These are phyloP conservation scores for Suillus americanus DNA, from an alignment of 768 basidiomycete species.

Conservation along the genomic window DNA sequence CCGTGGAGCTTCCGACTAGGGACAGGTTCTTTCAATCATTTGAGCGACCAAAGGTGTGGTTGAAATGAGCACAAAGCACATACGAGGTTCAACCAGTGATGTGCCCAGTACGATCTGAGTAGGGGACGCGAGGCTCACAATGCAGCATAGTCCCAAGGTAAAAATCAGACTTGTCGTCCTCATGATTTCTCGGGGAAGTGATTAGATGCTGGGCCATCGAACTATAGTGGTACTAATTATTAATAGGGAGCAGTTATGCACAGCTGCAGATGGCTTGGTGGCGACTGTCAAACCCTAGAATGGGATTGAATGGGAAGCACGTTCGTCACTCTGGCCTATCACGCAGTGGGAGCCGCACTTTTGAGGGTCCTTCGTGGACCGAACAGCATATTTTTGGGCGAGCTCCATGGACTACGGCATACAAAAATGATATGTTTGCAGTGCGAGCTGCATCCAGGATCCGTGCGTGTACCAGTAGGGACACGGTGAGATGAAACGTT, in stretches of 20 bases:
- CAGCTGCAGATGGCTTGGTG: not conserved
- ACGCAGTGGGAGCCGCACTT: not conserved
- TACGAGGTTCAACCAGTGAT: not conserved
- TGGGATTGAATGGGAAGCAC: not conserved
- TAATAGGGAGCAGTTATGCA: slow-evolving; percentile 6
- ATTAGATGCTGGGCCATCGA: not conserved
- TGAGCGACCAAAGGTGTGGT: not conserved
- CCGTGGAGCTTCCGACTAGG: slow-evolving; percentile 50
- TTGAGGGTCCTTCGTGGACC: not conserved
- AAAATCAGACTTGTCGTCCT: not conserved
- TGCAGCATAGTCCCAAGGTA: slow-evolving; percentile 4
- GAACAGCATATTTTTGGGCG: not conserved
- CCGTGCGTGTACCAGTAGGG: not conserved
- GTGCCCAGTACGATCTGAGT: slow-evolving; percentile 41
- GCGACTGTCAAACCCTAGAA: not conserved
- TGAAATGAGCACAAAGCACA: not conserved
- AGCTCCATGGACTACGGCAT: not conserved
- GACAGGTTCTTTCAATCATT: slow-evolving; percentile 30
- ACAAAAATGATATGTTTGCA: not conserved
- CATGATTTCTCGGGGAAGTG: not conserved
- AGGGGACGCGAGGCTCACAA: slow-evolving; percentile 31
- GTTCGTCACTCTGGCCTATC: not conserved
- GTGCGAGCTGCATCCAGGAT: not conserved
- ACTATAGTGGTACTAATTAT: not conserved
- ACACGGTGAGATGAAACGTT: not conserved